Base-by-base conservation (phyloP, 257 asterid species). In the Asclepias syriaca region DNA sequence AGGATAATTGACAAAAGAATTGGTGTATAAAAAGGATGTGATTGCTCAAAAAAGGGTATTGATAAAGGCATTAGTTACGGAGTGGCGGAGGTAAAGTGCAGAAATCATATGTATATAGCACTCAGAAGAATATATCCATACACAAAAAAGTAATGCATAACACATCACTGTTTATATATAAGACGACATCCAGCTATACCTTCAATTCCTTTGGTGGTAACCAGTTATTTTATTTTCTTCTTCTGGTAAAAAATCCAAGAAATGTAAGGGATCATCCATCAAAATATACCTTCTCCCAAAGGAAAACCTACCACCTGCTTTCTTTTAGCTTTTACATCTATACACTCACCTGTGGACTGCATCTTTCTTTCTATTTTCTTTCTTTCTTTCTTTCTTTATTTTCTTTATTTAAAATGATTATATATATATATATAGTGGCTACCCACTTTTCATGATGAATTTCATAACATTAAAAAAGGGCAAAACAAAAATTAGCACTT, bases 151-250 rank as follows among this genome's bases (percentile, higher is more conserved):
- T 43, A 43, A 43, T 82, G 88, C 76, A 29, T 49, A 66, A 76
- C 88, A 84, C 83, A 76, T 84, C 88, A 86, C 71, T 51, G 24
- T 61, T 43, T 24, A 24, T 24, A 24, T 40, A 40, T 40, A 79
- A 58, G 85, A 83, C 81, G 72, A 72, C 16, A 10, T 14, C 29
- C 64, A 21, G 59, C 75, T 71, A 77, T 75, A 43, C 10, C 1
- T 80, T 79, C 76, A 61, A 7, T 43, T 32, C 57, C 8, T 72
- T 48, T 74, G 64, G 48, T 37, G 71, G 77, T 43, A 80, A 78
- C 81, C 74, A 65, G 77, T 66, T 29, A 16, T 70, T 15, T 64
- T 9, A 1, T 43, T 71, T 32, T 76, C 88, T 72, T n/a, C 83
- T 79, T 72, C 21, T 61, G 37, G 90, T 66, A 79, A 65, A 77